phyloP scores from a whole-genome alignment of 768 basidiomycete genomes.

The Sarcomyxa edulis region DNA sequence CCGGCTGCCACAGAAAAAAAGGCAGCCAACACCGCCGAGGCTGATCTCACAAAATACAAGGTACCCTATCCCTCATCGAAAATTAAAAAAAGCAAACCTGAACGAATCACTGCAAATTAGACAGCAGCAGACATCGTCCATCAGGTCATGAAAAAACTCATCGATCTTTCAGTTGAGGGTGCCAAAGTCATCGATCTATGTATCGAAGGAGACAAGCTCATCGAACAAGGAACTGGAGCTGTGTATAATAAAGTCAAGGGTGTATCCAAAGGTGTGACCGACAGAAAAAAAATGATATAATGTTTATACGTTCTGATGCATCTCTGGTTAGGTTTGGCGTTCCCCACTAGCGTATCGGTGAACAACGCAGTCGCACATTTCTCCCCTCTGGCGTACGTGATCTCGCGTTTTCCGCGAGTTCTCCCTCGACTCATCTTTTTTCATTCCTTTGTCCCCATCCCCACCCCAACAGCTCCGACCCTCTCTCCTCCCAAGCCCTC shows the following conservation, averaged over 20 bases:
- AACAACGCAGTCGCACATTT: slow-evolving; percentile 96
- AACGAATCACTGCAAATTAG: slow-evolving; percentile 30
- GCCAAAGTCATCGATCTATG: slow-evolving; percentile 89
- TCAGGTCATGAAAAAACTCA: slow-evolving; percentile 78
- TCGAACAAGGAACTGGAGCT: slow-evolving; percentile 77
- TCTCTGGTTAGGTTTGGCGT: slow-evolving; percentile 65
- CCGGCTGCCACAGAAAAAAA: slow-evolving; percentile 42
- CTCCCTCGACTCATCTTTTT: no score
- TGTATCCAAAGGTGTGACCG: slow-evolving; percentile 70
- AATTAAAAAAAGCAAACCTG: slow-evolving; percentile 5
- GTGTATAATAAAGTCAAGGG: slow-evolving; percentile 96
- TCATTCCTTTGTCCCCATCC: slow-evolving; percentile 10
- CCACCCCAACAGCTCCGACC: slow-evolving; percentile 55
- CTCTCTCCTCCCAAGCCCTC: slow-evolving; percentile 60
- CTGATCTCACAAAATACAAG: slow-evolving; percentile 86
- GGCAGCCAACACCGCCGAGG: slow-evolving; percentile 52
- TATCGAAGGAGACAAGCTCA: slow-evolving; percentile 86
- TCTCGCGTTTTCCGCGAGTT: no score
- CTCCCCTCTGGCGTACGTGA: slow-evolving; percentile 84
- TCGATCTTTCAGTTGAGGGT: slow-evolving; percentile 72
- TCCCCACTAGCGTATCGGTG: slow-evolving; percentile 90
- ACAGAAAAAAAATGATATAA: not conserved
- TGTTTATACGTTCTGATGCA: not conserved
- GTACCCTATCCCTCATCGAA: slow-evolving; percentile 28
- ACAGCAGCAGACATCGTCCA: slow-evolving; percentile 90